Evolutionary conservation across 805 yeast genomes (phyloP).

Genomic region (Wickerhamomyces alni): DNA sequence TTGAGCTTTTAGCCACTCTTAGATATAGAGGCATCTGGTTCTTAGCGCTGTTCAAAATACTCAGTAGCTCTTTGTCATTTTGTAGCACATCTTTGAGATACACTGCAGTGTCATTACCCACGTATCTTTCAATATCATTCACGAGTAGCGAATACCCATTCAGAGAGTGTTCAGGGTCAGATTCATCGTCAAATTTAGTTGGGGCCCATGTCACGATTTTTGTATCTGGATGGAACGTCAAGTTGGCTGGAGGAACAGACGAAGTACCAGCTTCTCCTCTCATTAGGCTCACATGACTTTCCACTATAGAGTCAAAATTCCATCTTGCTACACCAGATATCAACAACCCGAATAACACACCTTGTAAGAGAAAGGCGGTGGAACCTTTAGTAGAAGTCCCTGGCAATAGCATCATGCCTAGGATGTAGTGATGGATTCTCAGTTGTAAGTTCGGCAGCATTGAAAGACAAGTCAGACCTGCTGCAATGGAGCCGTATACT

Average conservation of each 20-base stretch:
- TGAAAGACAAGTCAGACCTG: conserved; percentile 39
- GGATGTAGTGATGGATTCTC: conserved; percentile 75
- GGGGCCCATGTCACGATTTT: conserved; percentile 23
- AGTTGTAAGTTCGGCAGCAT: conserved; percentile 62
- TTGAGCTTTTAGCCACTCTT: conserved; percentile 44
- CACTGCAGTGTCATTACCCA: conserved; percentile 45
- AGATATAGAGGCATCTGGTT: conserved; percentile 39
- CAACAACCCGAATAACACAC: conserved; percentile 73
- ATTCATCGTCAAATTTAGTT: conserved; percentile 7
- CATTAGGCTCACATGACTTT: conserved; percentile 58
- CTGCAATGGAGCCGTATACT: conserved; percentile 43
- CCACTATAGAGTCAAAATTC: conserved; percentile 90
- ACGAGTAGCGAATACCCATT: conserved; percentile 60
- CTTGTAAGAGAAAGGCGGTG: conserved; percentile 73
- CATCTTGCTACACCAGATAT: conserved; percentile 85
- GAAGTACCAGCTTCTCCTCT: conserved; percentile 67
- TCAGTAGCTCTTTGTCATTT: conserved; percentile 23
- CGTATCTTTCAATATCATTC: conserved; percentile 74
- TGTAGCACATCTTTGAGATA: conserved; percentile 32
- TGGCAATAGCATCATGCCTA: conserved; percentile 73
- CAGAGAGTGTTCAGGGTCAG: conserved; percentile 14
- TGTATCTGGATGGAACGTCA: conserved; percentile 14
- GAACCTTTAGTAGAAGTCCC: conserved; percentile 76
- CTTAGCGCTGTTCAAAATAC: conserved; percentile 28
- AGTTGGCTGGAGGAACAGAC: conserved; percentile 43